These are phyloP conservation scores for Stygiomarasmius scandens DNA, from an alignment of 1,284 basidiomycete genomes.

Conservation along the genomic window DNA sequence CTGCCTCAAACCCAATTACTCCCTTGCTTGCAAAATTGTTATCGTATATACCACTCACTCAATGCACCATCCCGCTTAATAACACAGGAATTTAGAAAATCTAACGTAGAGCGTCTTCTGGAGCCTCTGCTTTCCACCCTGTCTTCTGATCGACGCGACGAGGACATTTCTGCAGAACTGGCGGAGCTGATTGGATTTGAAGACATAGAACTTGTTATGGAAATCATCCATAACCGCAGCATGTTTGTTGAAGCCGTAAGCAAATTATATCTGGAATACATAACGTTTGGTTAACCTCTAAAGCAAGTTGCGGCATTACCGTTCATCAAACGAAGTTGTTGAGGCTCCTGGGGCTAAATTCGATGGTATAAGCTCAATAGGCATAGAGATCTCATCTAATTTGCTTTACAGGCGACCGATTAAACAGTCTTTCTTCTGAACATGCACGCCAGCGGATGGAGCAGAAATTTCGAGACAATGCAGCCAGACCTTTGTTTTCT, in stretches of 20 bases:
- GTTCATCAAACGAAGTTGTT: not conserved
- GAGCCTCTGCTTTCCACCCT: slow-evolving; percentile 34
- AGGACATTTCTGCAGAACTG: slow-evolving; percentile 79
- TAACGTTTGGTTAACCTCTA: not conserved
- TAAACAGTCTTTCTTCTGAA: slow-evolving; percentile 48
- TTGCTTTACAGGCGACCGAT: not conserved
- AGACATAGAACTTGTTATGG: slow-evolving; percentile 70
- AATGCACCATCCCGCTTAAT: not conserved
- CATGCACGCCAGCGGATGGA: slow-evolving; percentile 70
- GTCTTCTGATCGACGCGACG: slow-evolving; percentile 45
- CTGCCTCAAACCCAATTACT: not conserved
- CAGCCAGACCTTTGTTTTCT: slow-evolving; percentile 69
- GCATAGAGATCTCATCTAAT: too few species aligned
- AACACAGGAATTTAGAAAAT: slow-evolving; percentile 9
- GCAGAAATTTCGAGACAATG: slow-evolving; percentile 63
- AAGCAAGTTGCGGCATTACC: not conserved
- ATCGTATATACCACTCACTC: slow-evolving; percentile 10
- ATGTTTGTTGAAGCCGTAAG: slow-evolving; percentile 46
- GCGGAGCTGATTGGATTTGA: slow-evolving; percentile 89
- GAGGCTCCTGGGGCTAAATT: not conserved
- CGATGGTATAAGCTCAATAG: slow-evolving; percentile 3
- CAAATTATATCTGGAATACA: not conserved
- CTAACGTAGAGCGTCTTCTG: slow-evolving; percentile 25
- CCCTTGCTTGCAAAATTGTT: slow-evolving; percentile 13
- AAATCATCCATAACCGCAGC: slow-evolving; percentile 54